A percentile compares a stretch with the other conserved stretches of the same genome.
Evolutionary conservation across 2,329 filamentous ascomycete genomes (phyloP).

Genomic region (Neonectria neomacrospora): DNA sequence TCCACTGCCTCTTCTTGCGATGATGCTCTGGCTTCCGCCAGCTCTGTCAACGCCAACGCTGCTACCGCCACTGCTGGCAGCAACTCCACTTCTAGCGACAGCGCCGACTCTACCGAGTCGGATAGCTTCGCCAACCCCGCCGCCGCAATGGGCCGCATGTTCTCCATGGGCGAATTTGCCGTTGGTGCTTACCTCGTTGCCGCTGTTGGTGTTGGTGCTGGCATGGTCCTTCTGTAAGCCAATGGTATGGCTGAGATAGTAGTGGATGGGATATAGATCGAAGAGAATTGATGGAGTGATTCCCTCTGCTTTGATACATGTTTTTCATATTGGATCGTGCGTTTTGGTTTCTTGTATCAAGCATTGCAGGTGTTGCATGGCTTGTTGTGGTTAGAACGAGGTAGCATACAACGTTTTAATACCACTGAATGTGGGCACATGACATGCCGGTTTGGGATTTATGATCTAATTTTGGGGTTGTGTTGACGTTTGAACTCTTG

Average conservation of each 20-base stretch:
- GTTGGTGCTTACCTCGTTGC: slow-evolving; percentile 63
- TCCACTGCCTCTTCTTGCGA: slow-evolving; percentile 65
- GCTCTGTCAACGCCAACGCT: slow-evolving; percentile 61
- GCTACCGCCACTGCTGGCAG: slow-evolving; percentile 56
- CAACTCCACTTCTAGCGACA: slow-evolving; percentile 45
- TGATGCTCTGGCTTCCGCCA: slow-evolving; percentile 70
- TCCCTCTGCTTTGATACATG: slow-evolving; percentile 32
- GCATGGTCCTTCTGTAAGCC: slow-evolving; percentile 64
- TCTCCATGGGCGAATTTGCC: slow-evolving; percentile 60
- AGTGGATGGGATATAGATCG: slow-evolving; percentile 17
- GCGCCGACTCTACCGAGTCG: slow-evolving; percentile 31
- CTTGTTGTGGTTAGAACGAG: slow-evolving; percentile 43
- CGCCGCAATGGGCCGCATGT: slow-evolving; percentile 51
- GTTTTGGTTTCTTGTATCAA: slow-evolving; percentile 40
- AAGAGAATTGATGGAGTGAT: slow-evolving; percentile 34
- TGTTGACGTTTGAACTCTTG: too few species aligned
- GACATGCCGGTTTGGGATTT: slow-evolving; percentile 22
- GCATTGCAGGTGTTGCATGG: slow-evolving; percentile 46
- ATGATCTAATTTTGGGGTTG: background rate
- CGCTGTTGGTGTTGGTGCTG: slow-evolving; percentile 63
- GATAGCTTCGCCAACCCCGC: slow-evolving; percentile 53
- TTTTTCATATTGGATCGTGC: slow-evolving; percentile 32
- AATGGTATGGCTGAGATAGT: slow-evolving; percentile 12
- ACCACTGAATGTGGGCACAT: slow-evolving; percentile 35
- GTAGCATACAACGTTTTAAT: slow-evolving; percentile 41